Conservation (phyloP, 164 flowering plant species). For the Kalanchoe fedtschenkoi region DNA sequence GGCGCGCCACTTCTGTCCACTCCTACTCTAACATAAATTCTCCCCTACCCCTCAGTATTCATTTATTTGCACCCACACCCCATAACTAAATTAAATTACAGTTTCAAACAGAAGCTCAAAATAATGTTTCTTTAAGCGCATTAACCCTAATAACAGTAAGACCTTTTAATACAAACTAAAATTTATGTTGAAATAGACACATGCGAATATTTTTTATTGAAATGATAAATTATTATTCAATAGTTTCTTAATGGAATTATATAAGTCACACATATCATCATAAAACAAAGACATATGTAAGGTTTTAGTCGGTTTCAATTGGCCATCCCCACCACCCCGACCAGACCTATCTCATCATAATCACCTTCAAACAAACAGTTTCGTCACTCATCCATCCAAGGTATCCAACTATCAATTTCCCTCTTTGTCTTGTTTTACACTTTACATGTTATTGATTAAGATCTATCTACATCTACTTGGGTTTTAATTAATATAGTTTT, state of each 20-base stretch:
- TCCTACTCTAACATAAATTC: background rate
- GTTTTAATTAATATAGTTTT: background rate
- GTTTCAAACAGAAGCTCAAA: too few relatives aligned
- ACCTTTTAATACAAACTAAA: too few relatives aligned
- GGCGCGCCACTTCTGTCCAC: background rate
- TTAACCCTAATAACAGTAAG: too few relatives aligned
- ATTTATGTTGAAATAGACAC: too few relatives aligned
- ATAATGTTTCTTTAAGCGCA: too few relatives aligned
- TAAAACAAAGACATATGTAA: background rate
- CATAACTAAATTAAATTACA: too few relatives aligned
- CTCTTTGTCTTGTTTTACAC: background rate
- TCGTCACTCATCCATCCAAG: background rate
- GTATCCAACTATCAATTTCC: slow-evolving; percentile 1
- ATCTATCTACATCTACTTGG: background rate
- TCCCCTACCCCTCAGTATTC: background rate
- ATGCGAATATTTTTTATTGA: too few relatives aligned
- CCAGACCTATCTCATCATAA: background rate
- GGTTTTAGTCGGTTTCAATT: background rate
- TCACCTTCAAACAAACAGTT: background rate
- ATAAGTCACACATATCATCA: too few relatives aligned
- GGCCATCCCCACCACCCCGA: background rate
- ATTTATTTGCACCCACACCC: too few relatives aligned
- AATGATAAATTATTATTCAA: background rate
- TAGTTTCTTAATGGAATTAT: background rate
- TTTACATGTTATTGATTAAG: background rate